phyloP scores from a whole-genome alignment of 176 grass and related monocot genomes.

The Ananas comosus region DNA sequence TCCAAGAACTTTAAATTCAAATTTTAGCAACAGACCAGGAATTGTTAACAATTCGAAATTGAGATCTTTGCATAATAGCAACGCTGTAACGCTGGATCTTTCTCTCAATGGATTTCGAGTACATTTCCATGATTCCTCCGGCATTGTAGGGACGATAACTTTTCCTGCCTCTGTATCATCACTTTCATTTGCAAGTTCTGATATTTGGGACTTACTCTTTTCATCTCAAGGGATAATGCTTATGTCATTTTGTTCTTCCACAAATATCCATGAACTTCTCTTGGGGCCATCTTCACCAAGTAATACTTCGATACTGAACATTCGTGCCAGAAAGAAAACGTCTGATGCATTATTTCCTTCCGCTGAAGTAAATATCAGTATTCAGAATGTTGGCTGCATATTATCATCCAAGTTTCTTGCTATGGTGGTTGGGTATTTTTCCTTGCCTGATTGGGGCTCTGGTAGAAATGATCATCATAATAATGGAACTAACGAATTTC shows the following conservation, averaged over 20 bases:
- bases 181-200: slow-evolving; percentile 33
- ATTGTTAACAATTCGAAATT: slow-evolving; percentile 10
- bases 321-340: slow-evolving; percentile 52
- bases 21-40: slow-evolving; percentile 15
- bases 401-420: slow-evolving; percentile 63
- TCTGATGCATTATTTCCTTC: slow-evolving; percentile 21
- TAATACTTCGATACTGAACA: slow-evolving; percentile 48
- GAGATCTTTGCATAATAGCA: slow-evolving; percentile 21
- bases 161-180: slow-evolving; percentile 50
- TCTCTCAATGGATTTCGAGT: slow-evolving; percentile 45
- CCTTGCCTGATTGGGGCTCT: slow-evolving; percentile 75
- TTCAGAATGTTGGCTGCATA: slow-evolving; percentile 84
- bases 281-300: slow-evolving; percentile 51
- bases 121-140: slow-evolving; percentile 75
- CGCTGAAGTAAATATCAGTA: slow-evolving; percentile 56
- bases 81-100: slow-evolving; percentile 37
- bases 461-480: slow-evolving; percentile 34
- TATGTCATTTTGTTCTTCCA: slow-evolving; percentile 45
- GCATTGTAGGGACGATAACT: slow-evolving; percentile 51
- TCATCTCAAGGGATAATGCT: slow-evolving; percentile 52
- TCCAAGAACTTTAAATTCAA: slow-evolving; percentile 18
- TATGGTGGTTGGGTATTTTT: slow-evolving; percentile 81
- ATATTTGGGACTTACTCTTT: slow-evolving; percentile 62
- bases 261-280: slow-evolving; percentile 45
- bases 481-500: slow-evolving; percentile 25